These are phyloP conservation scores for Fusarium chaquense DNA, from an alignment of 2,329 filamentous ascomycete genomes.

Conservation along the genomic window DNA sequence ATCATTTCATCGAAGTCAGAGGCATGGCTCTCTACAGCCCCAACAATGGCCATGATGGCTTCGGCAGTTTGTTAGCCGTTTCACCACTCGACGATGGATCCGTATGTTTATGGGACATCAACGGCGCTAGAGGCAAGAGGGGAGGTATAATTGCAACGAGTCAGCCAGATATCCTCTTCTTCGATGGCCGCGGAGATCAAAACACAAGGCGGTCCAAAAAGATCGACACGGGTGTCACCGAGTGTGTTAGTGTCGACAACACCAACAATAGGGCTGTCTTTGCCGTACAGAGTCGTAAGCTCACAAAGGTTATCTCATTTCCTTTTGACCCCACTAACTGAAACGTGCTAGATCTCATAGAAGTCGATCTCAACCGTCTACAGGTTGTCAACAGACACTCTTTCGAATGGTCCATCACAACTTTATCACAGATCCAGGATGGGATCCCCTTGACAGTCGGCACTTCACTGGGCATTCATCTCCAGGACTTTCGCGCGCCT, in stretches of 20 bases:
- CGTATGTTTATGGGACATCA: slow-evolving; percentile 87
- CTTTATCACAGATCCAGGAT: slow-evolving; percentile 77
- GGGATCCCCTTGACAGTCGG: slow-evolving; percentile 83
- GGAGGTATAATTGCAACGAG: slow-evolving; percentile 76
- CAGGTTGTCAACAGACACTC: slow-evolving; percentile 74
- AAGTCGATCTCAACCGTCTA: slow-evolving; percentile 83
- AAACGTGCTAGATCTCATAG: slow-evolving; percentile 68
- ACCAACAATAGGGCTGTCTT: slow-evolving; percentile 77
- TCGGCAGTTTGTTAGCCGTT: slow-evolving; percentile 68
- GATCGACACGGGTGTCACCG: slow-evolving; percentile 79
- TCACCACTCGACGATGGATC: slow-evolving; percentile 88
- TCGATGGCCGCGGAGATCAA: slow-evolving; percentile 61
- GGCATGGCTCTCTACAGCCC: slow-evolving; percentile 76
- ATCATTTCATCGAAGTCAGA: slow-evolving; percentile 72
- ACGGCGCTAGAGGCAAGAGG: slow-evolving; percentile 63
- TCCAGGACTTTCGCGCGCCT: slow-evolving; percentile 78
- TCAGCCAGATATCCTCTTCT: slow-evolving; percentile 73
- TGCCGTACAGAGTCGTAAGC: slow-evolving; percentile 77
- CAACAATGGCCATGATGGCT: slow-evolving; percentile 61
- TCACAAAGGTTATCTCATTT: neutral
- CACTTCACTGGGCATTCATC: slow-evolving; percentile 82
- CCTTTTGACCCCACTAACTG: neutral
- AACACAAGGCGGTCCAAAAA: slow-evolving; percentile 67
- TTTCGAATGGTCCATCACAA: slow-evolving; percentile 86
- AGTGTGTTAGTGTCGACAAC: slow-evolving; percentile 85